Evolutionary conservation across 768 basidiomycete genomes (phyloP).

Genomic region (Leccinum olivaceopallidum): DNA sequence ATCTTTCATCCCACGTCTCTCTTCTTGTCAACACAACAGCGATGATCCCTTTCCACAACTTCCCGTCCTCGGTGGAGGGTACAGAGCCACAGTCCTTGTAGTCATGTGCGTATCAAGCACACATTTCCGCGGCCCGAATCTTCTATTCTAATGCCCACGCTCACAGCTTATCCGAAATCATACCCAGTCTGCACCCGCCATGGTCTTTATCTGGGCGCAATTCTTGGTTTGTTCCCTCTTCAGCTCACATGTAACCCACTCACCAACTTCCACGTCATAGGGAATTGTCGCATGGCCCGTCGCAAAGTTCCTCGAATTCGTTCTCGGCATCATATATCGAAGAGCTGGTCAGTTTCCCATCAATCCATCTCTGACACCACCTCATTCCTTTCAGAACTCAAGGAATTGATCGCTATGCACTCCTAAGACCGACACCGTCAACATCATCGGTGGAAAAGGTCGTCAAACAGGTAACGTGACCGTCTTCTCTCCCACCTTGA

Average conservation of each 20-base stretch:
- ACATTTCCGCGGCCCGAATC: neutral
- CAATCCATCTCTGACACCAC: neutral
- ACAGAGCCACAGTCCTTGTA: slow-evolving; percentile 74
- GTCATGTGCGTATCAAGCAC: slow-evolving; percentile 65
- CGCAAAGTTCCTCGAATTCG: slow-evolving; percentile 71
- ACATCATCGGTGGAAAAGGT: slow-evolving; percentile 90
- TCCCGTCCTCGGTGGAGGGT: slow-evolving; percentile 78
- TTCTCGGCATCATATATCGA: slow-evolving; percentile 86
- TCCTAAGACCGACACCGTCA: slow-evolving; percentile 66
- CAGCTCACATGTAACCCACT: neutral
- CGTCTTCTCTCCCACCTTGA: neutral
- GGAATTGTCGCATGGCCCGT: slow-evolving; percentile 82
- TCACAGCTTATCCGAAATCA: slow-evolving; percentile 83
- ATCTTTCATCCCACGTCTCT: too few relatives aligned
- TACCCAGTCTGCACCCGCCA: slow-evolving; percentile 92
- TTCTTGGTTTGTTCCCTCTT: slow-evolving; percentile 50
- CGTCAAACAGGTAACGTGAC: slow-evolving; percentile 52
- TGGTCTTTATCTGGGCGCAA: slow-evolving; percentile 85
- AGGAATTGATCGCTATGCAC: slow-evolving; percentile 57
- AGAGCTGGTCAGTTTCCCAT: slow-evolving; percentile 48
- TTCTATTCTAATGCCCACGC: slow-evolving; percentile 2
- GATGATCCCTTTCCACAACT: too few relatives aligned
- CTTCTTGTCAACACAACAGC: too few relatives aligned
- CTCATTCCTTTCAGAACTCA: slow-evolving; percentile 53
- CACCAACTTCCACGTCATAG: slow-evolving; percentile 35